Evolutionary conservation across 257 asterid genomes (phyloP).

Genomic region (Capsicum rhomboideum): DNA sequence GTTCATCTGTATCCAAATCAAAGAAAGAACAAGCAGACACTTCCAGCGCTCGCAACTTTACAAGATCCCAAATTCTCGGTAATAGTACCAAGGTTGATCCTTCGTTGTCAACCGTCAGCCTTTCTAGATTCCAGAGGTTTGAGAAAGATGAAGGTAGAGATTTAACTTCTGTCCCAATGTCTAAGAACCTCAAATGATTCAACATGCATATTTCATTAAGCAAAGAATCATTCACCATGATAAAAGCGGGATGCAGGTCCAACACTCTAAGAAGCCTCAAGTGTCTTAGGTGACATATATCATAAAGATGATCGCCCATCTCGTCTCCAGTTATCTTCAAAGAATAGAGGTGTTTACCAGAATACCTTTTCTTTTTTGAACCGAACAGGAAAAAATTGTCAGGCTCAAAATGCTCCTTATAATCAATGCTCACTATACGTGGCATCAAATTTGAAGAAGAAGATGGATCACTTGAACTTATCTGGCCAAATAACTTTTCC

Average conservation of each 20-base stretch:
- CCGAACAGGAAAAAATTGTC: not conserved
- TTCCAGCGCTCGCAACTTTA: not conserved
- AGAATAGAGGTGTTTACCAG: conserved; percentile 4
- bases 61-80: not conserved
- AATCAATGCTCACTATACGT: not conserved
- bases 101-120: not conserved
- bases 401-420: rapidly evolving
- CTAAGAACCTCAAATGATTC: not conserved
- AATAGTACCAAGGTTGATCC: not conserved
- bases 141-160: not conserved
- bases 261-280: conserved; percentile 12
- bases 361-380: not conserved
- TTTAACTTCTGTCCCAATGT: not conserved
- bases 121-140: not conserved
- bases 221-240: not conserved
- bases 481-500: not conserved
- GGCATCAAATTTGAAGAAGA: not conserved
- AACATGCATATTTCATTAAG: not conserved
- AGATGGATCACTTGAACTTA: not conserved
- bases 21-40: not conserved
- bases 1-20: not conserved
- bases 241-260: not conserved
- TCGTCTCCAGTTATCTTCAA: not conserved
- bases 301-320: not conserved
- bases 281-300: not conserved